These are phyloP conservation scores for Poronia punctata DNA, from an alignment of 495 filamentous ascomycete genomes.

Conservation along the genomic window DNA sequence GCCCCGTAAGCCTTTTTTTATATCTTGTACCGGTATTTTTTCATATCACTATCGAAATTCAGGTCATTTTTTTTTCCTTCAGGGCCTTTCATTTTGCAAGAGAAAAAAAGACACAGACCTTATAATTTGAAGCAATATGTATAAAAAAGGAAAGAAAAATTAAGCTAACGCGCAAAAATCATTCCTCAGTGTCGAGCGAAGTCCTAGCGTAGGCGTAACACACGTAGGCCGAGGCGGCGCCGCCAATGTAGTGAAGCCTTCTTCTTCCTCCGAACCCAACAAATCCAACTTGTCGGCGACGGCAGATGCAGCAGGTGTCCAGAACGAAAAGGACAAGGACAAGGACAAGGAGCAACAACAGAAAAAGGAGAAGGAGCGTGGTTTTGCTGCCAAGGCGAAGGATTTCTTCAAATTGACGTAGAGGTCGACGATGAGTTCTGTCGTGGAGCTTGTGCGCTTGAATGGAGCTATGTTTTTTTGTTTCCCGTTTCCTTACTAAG, in stretches of 20 bases:
- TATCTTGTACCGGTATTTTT: too few species aligned
- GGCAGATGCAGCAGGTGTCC: constrained; percentile 9
- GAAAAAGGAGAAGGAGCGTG: constrained; percentile 21
- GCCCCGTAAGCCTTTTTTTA: constrained; percentile 51
- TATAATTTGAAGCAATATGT: background rate
- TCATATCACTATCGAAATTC: too few species aligned
- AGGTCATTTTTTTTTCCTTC: too few species aligned
- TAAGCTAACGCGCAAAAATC: background rate
- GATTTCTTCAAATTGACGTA: constrained; percentile 47
- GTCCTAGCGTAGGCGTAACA: constrained; percentile 27
- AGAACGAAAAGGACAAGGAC: constrained; percentile 16
- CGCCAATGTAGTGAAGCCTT: constrained; percentile 45
- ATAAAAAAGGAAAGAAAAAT: background rate
- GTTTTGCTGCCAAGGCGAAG: constrained; percentile 48
- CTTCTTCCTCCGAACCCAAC: background rate
- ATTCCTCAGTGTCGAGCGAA: constrained; percentile 30
- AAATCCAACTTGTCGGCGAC: background rate
- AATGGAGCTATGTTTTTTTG: background rate
- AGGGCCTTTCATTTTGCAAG: too few species aligned
- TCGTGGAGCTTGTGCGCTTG: background rate
- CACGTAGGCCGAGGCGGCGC: constrained; percentile 51
- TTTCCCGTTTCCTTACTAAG: background rate
- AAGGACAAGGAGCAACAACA: constrained; percentile 12
- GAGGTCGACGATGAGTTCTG: constrained; percentile 7
- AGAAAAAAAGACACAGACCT: background rate